phyloP scores from a whole-genome alignment of 2,329 filamentous ascomycete genomes.

The Escovopsis sp. region DNA sequence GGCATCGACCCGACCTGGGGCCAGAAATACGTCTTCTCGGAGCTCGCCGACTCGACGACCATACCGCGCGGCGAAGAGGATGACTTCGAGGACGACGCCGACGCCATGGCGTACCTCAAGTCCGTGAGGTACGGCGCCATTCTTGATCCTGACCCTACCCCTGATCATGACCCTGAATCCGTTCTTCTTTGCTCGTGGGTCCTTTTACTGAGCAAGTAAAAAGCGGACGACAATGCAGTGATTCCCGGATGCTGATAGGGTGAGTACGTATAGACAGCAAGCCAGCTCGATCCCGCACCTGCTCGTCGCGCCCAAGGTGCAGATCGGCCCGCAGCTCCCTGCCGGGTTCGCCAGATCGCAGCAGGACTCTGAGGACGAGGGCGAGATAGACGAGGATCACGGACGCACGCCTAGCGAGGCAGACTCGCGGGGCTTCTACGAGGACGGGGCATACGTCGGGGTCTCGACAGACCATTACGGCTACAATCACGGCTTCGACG shows the following conservation, averaged over 20 bases:
- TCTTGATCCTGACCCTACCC: no score
- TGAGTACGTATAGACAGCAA: constrained; percentile 50
- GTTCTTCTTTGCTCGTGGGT: background rate
- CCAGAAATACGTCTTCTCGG: constrained; percentile 56
- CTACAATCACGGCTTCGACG: constrained; percentile 13
- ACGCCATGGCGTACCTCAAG: constrained; percentile 54
- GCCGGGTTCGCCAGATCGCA: constrained; percentile 16
- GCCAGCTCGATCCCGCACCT: constrained; percentile 59
- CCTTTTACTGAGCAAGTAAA: constrained; percentile 6
- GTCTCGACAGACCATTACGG: constrained; percentile 22
- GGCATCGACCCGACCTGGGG: constrained; percentile 50
- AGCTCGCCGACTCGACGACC: constrained; percentile 34
- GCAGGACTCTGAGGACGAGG: constrained; percentile 17
- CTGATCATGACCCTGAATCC: no score
- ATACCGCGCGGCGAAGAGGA: constrained; percentile 38
- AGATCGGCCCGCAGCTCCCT: constrained; percentile 35
- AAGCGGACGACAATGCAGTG: constrained; percentile 1
- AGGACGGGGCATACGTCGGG: constrained; percentile 66
- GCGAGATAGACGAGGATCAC: constrained; percentile 19
- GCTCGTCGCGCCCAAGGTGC: constrained; percentile 45
- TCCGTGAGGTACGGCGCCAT: constrained; percentile 49
- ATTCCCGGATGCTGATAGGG: constrained; percentile 31
- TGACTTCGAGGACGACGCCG: constrained; percentile 51
- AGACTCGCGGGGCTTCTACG: constrained; percentile 50
- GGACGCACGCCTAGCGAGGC: constrained; percentile 34